phyloP scores from a whole-genome alignment of 768 basidiomycete genomes.

The Rhizopogon roseolus region DNA sequence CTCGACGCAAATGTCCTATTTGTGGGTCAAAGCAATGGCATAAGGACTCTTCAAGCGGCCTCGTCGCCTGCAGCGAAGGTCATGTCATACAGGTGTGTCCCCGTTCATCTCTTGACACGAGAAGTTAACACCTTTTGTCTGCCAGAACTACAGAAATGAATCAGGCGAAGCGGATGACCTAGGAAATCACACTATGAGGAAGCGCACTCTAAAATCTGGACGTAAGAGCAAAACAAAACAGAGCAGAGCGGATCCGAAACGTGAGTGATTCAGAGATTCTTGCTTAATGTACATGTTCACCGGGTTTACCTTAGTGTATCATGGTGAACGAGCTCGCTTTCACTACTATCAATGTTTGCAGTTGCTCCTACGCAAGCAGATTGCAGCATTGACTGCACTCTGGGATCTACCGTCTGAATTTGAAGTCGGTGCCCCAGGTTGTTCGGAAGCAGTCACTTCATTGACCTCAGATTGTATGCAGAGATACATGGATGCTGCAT shows the following conservation, averaged over 20 bases:
- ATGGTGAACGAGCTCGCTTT: slow-evolving; percentile 72
- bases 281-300: not conserved
- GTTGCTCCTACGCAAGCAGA: slow-evolving; percentile 72
- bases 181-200: slow-evolving; percentile 58
- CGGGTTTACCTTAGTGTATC: slow-evolving; percentile 58
- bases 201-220: slow-evolving; percentile 58
- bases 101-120: not conserved
- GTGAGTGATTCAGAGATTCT: slow-evolving; percentile 32
- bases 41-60: slow-evolving; percentile 76
- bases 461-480: slow-evolving; percentile 54
- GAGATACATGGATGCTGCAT: slow-evolving; percentile 78
- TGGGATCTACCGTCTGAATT: slow-evolving; percentile 81
- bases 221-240: slow-evolving; percentile 45
- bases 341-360: slow-evolving; percentile 86
- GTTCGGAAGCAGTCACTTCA: slow-evolving; percentile 2
- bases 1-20: slow-evolving; percentile 60
- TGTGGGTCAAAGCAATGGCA: slow-evolving; percentile 88
- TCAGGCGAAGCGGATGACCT: slow-evolving; percentile 62
- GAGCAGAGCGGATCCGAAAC: slow-evolving; percentile 55
- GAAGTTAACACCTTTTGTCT: not conserved
- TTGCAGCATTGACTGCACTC: slow-evolving; percentile 47
- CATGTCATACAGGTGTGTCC: slow-evolving; percentile 77
- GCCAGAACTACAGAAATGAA: slow-evolving; percentile 80
- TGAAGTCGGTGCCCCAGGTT: slow-evolving; percentile 46
- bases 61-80: slow-evolving; percentile 85